Conservation (phyloP, 129 eudicot genomes). For the Saposhnikovia divaricata region DNA sequence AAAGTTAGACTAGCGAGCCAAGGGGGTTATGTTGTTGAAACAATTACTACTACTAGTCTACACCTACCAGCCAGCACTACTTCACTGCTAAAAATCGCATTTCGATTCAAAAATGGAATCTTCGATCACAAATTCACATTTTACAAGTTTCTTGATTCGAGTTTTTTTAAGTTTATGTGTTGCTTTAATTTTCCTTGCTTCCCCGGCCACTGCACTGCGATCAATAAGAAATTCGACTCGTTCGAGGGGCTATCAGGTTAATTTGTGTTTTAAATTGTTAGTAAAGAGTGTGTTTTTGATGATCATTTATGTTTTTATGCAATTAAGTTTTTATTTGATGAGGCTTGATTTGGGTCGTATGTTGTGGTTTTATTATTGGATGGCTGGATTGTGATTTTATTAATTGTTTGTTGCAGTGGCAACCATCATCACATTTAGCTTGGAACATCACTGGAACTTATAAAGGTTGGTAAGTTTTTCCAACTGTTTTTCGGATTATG, state of each 20-base stretch:
- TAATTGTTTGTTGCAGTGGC: not conserved
- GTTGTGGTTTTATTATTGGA: not conserved
- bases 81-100: not conserved
- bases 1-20: too few species aligned
- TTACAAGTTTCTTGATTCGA: not conserved
- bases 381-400: not conserved
- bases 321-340: too few species aligned
- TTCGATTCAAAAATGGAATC: not conserved
- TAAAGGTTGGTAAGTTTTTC: not conserved
- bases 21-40: not conserved
- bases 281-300: not conserved
- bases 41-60: not conserved
- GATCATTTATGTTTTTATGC: too few species aligned
- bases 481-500: not conserved
- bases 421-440: not conserved
- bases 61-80: not conserved
- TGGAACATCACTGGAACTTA: not conserved
- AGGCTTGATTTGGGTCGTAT: not conserved
- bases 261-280: too few species aligned
- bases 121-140: too few species aligned
- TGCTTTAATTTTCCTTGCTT: not conserved
- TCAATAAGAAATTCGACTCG: not conserved
- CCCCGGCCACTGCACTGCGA: not conserved
- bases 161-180: not conserved
- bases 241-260: not conserved